Base-by-base conservation (phyloP, 148 eudicot species). In the Nyssa sinensis region DNA sequence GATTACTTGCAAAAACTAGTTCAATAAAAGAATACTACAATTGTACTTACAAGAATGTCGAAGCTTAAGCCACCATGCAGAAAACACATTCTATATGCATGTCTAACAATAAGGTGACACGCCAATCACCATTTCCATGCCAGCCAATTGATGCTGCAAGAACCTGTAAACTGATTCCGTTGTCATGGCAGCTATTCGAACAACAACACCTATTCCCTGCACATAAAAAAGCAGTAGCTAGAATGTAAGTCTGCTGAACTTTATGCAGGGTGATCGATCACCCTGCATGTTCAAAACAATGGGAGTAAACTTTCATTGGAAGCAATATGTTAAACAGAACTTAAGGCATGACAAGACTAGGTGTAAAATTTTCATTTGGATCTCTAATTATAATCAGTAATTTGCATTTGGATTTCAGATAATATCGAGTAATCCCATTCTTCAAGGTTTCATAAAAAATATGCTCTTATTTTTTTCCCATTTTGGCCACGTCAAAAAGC, bases 141-240 rank as follows among this genome's bases (percentile, higher is more conserved):
- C 69, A 21, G 84, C 78, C 80, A 93, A 79, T 53, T 93, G 90
- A 74, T 79, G 81, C 49, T 81, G 91, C 72, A 93, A 68, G 75
- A 93, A 93, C 75, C 64, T 89, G 80, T 93, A 87, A 31, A 93
- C 90, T 49, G 93, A 78, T 81, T 93, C 98, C 49, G 96, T 93
- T 25, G 96, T 86, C 74, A 32, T 75, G 68, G 98, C 89, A 44
- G 96, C 96, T 71, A 93, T 82, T 57, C 98, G 84, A 35, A 90
- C 78, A 11, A 88, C 79, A 59, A 90, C 81, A 67, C 98, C 98
- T 9, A 51, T 72, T 69, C 87, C 91, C 98, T 88, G 89, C 69
- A 76, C 65, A 78, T n/a, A 66, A 7, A 30, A 14, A 41, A 64
- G 37, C 69, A 71, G 41, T 2, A n/a, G 23, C 27, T 25, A 35